Conservation (phyloP, 208 protist genomes). For the Tetramitus jugosus region DNA sequence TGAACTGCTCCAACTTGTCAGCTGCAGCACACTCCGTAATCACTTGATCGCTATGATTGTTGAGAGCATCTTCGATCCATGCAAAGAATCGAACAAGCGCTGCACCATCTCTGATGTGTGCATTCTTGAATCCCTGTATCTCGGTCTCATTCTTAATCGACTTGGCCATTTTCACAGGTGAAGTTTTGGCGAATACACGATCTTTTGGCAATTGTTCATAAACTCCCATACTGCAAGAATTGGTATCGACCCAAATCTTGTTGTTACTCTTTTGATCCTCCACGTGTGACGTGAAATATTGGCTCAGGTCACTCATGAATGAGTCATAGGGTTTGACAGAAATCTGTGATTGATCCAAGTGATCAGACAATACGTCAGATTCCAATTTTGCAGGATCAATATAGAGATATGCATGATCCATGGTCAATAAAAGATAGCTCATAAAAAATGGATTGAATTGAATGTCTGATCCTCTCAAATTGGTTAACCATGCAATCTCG, state of each 20-base stretch:
- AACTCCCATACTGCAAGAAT: not conserved
- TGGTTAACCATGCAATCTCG: constrained; percentile 79
- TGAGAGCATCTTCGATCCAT: constrained; percentile 58
- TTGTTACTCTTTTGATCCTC: not conserved
- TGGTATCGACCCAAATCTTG: not conserved
- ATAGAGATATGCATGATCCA: constrained; percentile 44
- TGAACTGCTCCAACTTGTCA: constrained; percentile 59
- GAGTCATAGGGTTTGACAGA: not conserved
- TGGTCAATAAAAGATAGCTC: constrained; percentile 55
- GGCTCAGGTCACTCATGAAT: not conserved
- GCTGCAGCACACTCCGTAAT: constrained; percentile 68
- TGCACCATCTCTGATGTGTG: constrained; percentile 79
- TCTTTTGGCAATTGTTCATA: not conserved
- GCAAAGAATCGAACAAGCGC: constrained; percentile 78
- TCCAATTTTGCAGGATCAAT: constrained; percentile 1
- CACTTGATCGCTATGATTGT: not conserved
- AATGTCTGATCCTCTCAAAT: constrained; percentile 73
- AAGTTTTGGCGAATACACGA: not conserved
- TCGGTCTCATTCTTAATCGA: constrained; percentile 77
- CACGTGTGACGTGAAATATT: too few relatives aligned
- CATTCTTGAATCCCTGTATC: constrained; percentile 72
- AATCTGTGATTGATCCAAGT: not conserved
- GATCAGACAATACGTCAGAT: not conserved
- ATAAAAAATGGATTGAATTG: constrained; percentile 78
- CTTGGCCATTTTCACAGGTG: constrained; percentile 50